A percentile compares a stretch with the other conserved stretches of the same genome.
phyloP scores from a whole-genome alignment of 495 filamentous ascomycete genomes.

The Choiromyces venosus region DNA sequence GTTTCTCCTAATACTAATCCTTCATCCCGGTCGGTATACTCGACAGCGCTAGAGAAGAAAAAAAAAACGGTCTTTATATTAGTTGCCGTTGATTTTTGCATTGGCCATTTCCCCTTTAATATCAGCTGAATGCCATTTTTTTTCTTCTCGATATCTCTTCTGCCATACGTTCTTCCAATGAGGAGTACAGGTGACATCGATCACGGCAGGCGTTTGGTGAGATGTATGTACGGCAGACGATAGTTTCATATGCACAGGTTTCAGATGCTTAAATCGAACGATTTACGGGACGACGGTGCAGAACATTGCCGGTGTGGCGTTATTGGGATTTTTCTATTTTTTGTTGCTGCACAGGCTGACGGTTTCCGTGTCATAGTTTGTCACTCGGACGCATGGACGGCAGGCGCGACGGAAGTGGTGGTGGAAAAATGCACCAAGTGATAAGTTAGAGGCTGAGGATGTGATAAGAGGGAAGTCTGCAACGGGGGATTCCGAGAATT shows the following conservation, averaged over 20 bases:
- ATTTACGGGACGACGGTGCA: background rate
- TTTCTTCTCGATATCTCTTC: background rate
- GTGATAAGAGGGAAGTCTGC: background rate
- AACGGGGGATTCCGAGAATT: background rate
- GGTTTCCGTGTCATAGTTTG: background rate
- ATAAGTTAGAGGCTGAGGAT: background rate
- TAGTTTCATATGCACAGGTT: background rate
- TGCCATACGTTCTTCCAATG: background rate
- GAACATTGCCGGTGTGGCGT: background rate
- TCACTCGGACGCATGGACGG: background rate
- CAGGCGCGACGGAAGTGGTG: background rate
- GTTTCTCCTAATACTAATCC: background rate
- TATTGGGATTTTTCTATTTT: background rate
- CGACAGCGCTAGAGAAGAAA: background rate
- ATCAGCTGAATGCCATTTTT: background rate
- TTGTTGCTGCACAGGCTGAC: background rate
- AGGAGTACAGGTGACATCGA: background rate
- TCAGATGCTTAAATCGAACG: background rate
- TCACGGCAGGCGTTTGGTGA: background rate
- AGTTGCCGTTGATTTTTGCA: background rate
- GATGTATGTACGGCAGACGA: background rate
- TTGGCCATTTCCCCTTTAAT: background rate
- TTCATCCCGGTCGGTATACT: background rate
- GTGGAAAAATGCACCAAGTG: background rate
- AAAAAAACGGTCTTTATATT: background rate